These are phyloP conservation scores for Populus pruinosa DNA, from an alignment of 345 rosid genomes.

Conservation along the genomic window DNA sequence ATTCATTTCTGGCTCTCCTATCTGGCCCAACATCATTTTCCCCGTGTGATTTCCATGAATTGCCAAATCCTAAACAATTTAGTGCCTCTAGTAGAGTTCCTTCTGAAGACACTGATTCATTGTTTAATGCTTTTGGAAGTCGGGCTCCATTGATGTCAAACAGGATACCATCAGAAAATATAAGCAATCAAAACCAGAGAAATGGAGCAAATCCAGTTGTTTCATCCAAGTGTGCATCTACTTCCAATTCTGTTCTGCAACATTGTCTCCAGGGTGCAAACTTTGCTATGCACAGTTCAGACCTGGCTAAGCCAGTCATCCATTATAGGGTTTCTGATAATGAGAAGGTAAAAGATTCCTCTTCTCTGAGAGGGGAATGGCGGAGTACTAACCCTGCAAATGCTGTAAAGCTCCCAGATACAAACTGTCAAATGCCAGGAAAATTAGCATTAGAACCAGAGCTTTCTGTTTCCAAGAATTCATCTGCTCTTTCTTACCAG, in stretches of 20 bases:
- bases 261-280: slow-evolving; percentile 20
- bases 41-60: slow-evolving; percentile 35
- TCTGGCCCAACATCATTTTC: slow-evolving; percentile 36
- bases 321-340: slow-evolving; percentile 20
- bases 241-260: slow-evolving; percentile 24
- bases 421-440: slow-evolving; percentile 6
- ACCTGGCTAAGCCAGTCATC: slow-evolving; percentile 20
- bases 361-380: slow-evolving; percentile 19
- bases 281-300: slow-evolving; percentile 18
- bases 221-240: slow-evolving; percentile 14
- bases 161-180: slow-evolving; percentile 17
- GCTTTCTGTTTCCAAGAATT: slow-evolving; percentile 16
- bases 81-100: slow-evolving; percentile 21
- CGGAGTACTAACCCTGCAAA: slow-evolving; percentile 8
- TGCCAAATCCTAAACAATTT: slow-evolving; percentile 25
- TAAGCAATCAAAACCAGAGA: slow-evolving; percentile 17
- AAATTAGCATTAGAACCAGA: slow-evolving; percentile 21
- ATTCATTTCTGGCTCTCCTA: slow-evolving; percentile 42
- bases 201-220: slow-evolving; percentile 12
- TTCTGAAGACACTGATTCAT: slow-evolving; percentile 8
- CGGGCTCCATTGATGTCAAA: slow-evolving; percentile 12
- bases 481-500: slow-evolving; percentile 18
- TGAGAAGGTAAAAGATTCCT: slow-evolving; percentile 23
- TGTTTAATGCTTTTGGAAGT: slow-evolving; percentile 24
- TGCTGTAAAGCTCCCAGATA: slow-evolving; percentile 16